Base-by-base conservation (phyloP, 1,139 yeast species). In the Suhomyces bolitotheri region DNA sequence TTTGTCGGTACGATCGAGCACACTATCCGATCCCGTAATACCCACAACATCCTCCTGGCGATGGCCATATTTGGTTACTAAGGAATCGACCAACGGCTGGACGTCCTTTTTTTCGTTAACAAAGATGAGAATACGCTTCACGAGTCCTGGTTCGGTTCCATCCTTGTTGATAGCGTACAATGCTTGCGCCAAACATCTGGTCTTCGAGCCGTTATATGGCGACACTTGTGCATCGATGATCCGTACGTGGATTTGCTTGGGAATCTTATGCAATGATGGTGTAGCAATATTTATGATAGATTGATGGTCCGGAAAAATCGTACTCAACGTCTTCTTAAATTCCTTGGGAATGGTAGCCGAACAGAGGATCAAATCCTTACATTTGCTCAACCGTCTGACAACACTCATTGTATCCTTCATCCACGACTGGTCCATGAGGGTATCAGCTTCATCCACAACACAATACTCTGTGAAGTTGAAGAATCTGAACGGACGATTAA, bases 381-480 rank as follows among this genome's bases (percentile, higher is more conserved):
- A 64, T 40, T 76, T 73, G 3, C 73, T 66, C 57, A 85, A 71
- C 34, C 64, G 59, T 29, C 67, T 68, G 22, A 89, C 60, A 1
- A 78, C 73, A 5, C 68, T 59, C 45, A 78, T 73, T 1, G 96
- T 87, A 40, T 81, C 82, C 23, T 75, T 75, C 11, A 80, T 63
- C 76, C 92, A 90, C 0, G 95, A 83, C 36, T 78, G 76, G 53
- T 90, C 96, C 80, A 92, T 74, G 36, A 92, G 65, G 0, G 97
- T 86, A 58, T 92, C 98, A 0, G 98, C 97, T 58, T 92, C 98
- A 57, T 92, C 98, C n/a, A 85, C 75, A 3, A 86, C 90, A 37
- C 86, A 69, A 49, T 75, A 82, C 19, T 74, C 71, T 0, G 79
- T 75, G 23, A 63, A 62, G 5, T 64, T 59, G 34, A 79, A 62